These are phyloP conservation scores for Cadophora sp. DNA, from an alignment of 2,329 filamentous ascomycete genomes.

Conservation along the genomic window DNA sequence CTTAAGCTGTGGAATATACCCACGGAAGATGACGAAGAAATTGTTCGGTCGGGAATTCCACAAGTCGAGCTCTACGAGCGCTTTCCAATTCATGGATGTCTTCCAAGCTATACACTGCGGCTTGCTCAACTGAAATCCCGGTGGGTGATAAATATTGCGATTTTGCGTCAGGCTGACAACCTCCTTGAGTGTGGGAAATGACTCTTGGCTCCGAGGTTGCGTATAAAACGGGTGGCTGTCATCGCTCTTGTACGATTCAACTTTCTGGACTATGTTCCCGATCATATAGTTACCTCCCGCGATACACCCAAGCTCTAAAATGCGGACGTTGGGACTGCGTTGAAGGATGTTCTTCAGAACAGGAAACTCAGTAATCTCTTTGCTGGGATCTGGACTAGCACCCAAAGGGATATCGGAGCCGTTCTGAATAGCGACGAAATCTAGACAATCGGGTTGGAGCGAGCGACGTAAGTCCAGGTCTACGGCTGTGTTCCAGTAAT, in stretches of 20 bases:
- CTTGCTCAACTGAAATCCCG: too few species aligned
- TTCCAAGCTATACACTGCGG: too few species aligned
- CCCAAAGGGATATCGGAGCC: not conserved
- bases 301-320: not conserved
- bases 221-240: too few species aligned
- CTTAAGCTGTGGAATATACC: constrained; percentile 5
- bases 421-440: constrained; percentile 4
- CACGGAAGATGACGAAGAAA: constrained; percentile 9
- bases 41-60: not conserved
- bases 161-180: too few species aligned
- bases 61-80: not conserved
- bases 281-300: not conserved
- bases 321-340: not conserved
- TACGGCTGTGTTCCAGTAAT: not conserved
- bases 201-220: too few species aligned
- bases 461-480: not conserved
- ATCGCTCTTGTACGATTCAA: not conserved
- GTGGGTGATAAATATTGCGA: too few species aligned
- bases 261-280: not conserved
- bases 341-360: constrained; percentile 1
- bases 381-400: not conserved
- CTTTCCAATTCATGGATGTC: constrained; percentile 10
- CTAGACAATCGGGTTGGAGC: not conserved
- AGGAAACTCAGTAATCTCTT: constrained; percentile 6
- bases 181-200: too few species aligned